Percentiles rank a stretch among this genome's conserved stretches.
These are phyloP conservation scores for Venturia effusa DNA, from an alignment of 2,329 filamentous ascomycete species.

Conservation along the genomic window DNA sequence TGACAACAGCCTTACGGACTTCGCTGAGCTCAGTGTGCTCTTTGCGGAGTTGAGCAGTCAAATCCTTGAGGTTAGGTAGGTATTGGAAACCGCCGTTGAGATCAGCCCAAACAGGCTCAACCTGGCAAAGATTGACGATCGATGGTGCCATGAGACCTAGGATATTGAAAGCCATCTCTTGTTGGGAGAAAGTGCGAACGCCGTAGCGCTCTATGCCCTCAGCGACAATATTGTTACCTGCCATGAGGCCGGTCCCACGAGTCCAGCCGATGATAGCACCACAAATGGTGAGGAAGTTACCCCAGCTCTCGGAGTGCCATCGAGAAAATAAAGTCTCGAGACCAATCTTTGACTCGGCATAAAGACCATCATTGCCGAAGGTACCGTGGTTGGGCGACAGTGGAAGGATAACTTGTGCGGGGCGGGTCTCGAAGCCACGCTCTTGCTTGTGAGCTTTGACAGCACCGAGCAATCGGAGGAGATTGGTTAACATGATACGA, in stretches of 20 bases:
- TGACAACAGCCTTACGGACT: constrained; percentile 83
- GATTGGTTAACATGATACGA: constrained; percentile 97
- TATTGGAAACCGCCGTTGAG: constrained; percentile 97
- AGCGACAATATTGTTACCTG: constrained; percentile 92
- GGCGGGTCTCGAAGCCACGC: constrained; percentile 84
- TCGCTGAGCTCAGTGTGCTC: constrained; percentile 93
- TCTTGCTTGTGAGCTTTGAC: constrained; percentile 86
- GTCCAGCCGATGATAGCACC: constrained; percentile 99
- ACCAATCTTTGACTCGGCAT: constrained; percentile 95
- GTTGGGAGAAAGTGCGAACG: constrained; percentile 95
- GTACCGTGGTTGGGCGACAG: constrained; percentile 97
- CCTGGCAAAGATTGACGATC: constrained; percentile 91
- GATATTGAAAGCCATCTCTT: constrained; percentile 99
- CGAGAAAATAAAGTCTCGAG: constrained; percentile 97
- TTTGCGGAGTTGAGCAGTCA: constrained; percentile 88
- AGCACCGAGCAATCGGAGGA: constrained; percentile 77
- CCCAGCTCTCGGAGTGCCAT: constrained; percentile 97
- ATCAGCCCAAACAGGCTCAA: constrained; percentile 91
- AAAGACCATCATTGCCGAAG: constrained; percentile 94
- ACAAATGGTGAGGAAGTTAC: constrained; percentile 94
- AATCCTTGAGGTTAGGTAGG: constrained; percentile 86
- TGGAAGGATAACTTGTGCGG: constrained; percentile 90
- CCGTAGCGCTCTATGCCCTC: constrained; percentile 95
- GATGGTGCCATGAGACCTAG: constrained; percentile 90
- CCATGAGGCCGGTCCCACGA: constrained; percentile 95